phyloP scores from a whole-genome alignment of 2,329 filamentous ascomycete species.

The Fusarium albosuccineum region DNA sequence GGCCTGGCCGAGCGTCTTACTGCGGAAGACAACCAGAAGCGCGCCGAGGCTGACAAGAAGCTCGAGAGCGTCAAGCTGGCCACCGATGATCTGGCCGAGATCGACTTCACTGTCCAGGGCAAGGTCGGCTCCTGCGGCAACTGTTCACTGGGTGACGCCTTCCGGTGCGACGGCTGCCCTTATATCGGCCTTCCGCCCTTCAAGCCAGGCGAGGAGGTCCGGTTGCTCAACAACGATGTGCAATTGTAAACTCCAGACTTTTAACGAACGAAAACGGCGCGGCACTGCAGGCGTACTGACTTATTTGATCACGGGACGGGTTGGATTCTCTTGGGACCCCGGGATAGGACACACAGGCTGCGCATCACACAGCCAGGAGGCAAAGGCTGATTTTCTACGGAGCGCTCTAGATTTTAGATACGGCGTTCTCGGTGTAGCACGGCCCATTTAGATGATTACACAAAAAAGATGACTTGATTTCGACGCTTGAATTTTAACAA shows the following conservation, averaged over 20 bases:
- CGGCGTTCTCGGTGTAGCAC: conserved; percentile 43
- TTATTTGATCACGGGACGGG: conserved; percentile 36
- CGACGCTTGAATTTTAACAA: conserved; percentile 16
- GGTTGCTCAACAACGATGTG: conserved; percentile 85
- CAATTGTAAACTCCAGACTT: conserved; percentile 71
- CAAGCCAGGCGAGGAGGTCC: conserved; percentile 95
- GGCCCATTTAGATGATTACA: conserved; percentile 40
- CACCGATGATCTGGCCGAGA: conserved; percentile 81
- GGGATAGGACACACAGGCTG: conserved; percentile 37
- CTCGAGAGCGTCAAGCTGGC: conserved; percentile 79
- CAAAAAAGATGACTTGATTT: conserved; percentile 39
- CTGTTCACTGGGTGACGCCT: conserved; percentile 93
- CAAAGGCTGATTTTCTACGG: conserved; percentile 37
- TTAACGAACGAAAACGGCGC: conserved; percentile 33
- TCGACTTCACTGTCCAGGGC: conserved; percentile 98
- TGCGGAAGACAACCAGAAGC: conserved; percentile 82
- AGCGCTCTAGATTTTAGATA: conserved; percentile 43
- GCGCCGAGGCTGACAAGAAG: conserved; percentile 74
- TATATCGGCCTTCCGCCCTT: conserved; percentile 95
- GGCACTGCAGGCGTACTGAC: conserved; percentile 44
- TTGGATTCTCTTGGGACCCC: conserved; percentile 34
- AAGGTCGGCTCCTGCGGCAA: conserved; percentile 96
- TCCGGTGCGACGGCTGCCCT: conserved; percentile 79
- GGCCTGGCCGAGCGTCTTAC: conserved; percentile 88
- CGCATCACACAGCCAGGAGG: conserved; percentile 30